phyloP scores from a whole-genome alignment of 495 filamentous ascomycete species.

The Staphylotrichum tortipilum region DNA sequence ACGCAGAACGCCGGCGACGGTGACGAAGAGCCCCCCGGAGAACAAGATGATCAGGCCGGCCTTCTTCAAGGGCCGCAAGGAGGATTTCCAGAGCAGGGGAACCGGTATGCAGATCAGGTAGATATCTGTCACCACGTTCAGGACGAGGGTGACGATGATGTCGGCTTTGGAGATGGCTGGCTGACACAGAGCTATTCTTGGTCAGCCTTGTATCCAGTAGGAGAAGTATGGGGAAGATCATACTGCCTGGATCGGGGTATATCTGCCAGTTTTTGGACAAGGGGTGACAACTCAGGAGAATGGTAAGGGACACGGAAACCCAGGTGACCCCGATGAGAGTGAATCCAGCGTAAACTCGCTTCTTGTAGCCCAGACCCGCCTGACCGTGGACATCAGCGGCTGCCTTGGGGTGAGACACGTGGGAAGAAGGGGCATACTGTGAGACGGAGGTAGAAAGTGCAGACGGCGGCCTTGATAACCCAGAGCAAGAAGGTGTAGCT shows the following conservation, averaged over 20 bases:
- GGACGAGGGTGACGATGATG: constrained; percentile 37
- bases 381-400: constrained; percentile 7
- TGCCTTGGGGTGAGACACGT: no score
- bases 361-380: constrained; percentile 41
- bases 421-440: constrained; percentile 32
- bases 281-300: constrained; percentile 46
- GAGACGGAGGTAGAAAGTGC: constrained; percentile 52
- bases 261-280: constrained; percentile 49
- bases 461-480: constrained; percentile 51
- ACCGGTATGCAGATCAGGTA: constrained; percentile 47
- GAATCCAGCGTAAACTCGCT: constrained; percentile 47
- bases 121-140: constrained; percentile 44
- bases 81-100: constrained; percentile 45
- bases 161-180: constrained; percentile 39
- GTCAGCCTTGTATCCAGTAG: background rate
- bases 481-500: constrained; percentile 50
- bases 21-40: constrained; percentile 41
- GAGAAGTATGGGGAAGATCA: constrained; percentile 1
- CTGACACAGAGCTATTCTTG: constrained; percentile 36
- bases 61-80: constrained; percentile 38
- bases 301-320: constrained; percentile 44
- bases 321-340: constrained; percentile 44
- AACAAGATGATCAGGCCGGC: constrained; percentile 41
- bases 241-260: constrained; percentile 46
- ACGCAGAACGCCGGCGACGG: constrained; percentile 40